Evolutionary conservation across 2,329 filamentous ascomycete species (phyloP), one percentile per base, ranked within the genome.

Genomic region (Fusarium hostae): DNA sequence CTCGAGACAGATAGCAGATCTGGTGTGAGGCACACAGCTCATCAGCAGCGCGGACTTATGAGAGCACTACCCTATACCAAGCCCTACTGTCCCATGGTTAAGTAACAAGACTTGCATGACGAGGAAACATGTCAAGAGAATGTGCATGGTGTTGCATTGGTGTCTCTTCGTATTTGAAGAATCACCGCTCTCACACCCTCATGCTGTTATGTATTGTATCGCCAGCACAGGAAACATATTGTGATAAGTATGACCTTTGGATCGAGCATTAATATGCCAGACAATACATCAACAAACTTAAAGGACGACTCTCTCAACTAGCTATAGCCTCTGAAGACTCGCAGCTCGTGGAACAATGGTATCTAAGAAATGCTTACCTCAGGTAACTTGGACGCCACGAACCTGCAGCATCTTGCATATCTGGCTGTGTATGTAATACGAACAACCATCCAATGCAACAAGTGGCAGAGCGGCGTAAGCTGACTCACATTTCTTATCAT

Each of bases 201-300:
- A 4, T 18, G 15, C 13, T 32, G n/a, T 9, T 32, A n/a, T 10
- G 3, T 22, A 18, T 10, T 22, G 2, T 18, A 7, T 2, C 8
- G 9, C 2, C 5, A 24, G 5, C 8, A 1, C n/a, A 15, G 6
- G 5, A 20, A 22, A 7, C 5, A 7, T 0, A 5, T 13, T 5
- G 16, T 34, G 4, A 18, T 7, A 5, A 26, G 11, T 7, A 34
- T 5, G 5, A 18, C 4, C 10, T 24, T 20, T 7, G 32, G n/a
- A 34, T 5, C 16, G 3, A 50, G 6, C 13, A 30, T 8, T 4
- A 9, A 13, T 5, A 32, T 5, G 3, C 18, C 6, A 15, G 9
- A 15, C 13, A 37, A 26, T 35, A 52, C 18, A 52, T 18, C 22
- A 26, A 28, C 20, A 9, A 18, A 18, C 12, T 5, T 18, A 9